Conservation (phyloP, 1,284 basidiomycete species). For the Puccinia brachypodii region DNA sequence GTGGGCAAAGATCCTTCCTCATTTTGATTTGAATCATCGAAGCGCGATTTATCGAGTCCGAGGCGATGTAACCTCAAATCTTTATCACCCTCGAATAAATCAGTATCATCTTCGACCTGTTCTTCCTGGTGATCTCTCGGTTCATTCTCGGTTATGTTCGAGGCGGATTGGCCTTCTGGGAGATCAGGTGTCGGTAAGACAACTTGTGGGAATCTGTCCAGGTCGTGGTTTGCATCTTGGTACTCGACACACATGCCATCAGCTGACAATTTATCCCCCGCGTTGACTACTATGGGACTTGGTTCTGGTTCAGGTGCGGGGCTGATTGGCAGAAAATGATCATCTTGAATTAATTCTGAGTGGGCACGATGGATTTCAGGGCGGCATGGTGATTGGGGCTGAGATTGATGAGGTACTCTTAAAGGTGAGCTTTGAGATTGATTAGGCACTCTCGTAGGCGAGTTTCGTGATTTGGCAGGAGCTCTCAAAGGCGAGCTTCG, state of each 20-base stretch:
- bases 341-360: slow-evolving; percentile 1
- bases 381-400: neutral
- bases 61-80: slow-evolving; percentile 29
- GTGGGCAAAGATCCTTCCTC: neutral
- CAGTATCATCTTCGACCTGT: slow-evolving; percentile 41
- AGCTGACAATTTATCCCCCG: neutral
- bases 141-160: neutral
- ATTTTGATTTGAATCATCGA: neutral
- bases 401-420: neutral
- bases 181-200: neutral
- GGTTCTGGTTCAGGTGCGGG: neutral
- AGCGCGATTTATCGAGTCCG: neutral
- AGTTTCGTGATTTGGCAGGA: no score
- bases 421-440: slow-evolving; percentile 19
- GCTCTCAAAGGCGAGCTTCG: neutral
- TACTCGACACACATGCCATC: neutral
- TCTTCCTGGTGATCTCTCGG: neutral
- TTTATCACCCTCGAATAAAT: slow-evolving; percentile 44
- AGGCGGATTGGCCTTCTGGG: neutral
- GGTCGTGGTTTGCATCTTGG: neutral
- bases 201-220: neutral
- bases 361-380: neutral
- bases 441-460: no score
- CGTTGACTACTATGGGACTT: neutral
- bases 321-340: neutral